A percentile compares a stretch with the other conserved stretches of the same genome.
These are phyloP conservation scores for Ambrosia hybrid DNA, from an alignment of 140 eudicot species.

Conservation along the genomic window DNA sequence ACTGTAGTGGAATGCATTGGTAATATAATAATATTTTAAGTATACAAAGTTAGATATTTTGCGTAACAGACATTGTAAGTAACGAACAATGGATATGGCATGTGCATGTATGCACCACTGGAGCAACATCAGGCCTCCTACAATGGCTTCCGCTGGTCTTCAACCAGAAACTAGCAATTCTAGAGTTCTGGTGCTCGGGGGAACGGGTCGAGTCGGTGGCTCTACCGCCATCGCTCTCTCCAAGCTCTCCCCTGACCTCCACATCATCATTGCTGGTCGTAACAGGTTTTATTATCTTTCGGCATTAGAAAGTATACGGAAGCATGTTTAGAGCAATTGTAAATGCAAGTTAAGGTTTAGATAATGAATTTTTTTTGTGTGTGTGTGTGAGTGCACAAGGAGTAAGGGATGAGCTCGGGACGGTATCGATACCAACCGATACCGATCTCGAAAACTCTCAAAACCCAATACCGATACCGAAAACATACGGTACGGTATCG, in stretches of 20 bases:
- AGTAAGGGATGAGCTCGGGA: too few species aligned
- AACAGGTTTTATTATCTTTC: conserved; percentile 46
- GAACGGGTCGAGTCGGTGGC: conserved; percentile 96
- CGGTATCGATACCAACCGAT: too few species aligned
- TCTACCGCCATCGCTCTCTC: conserved; percentile 93
- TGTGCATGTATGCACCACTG: conserved; percentile 49
- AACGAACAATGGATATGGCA: conserved; percentile 47
- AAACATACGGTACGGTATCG: too few species aligned
- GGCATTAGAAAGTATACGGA: too few species aligned
- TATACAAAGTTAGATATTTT: not conserved
- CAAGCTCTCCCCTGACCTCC: conserved; percentile 12
- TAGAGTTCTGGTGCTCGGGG: conserved; percentile 75
- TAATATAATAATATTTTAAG: too few species aligned
- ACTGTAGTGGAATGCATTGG: too few species aligned
- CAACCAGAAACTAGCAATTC: conserved; percentile 40
- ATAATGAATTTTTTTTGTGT: too few species aligned
- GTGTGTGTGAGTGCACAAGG: too few species aligned
- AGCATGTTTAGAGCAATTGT: too few species aligned
- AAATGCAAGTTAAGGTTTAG: too few species aligned
- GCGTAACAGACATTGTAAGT: not conserved
- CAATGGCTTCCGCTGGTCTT: conserved; percentile 25
- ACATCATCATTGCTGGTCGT: conserved; percentile 69
- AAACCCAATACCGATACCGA: too few species aligned
- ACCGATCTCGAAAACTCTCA: too few species aligned
- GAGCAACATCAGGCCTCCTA: conserved; percentile 33